These are phyloP conservation scores for Bolboschoenoplectus hybrid DNA, from an alignment of 202 grass and related monocot genomes.

Conservation along the genomic window DNA sequence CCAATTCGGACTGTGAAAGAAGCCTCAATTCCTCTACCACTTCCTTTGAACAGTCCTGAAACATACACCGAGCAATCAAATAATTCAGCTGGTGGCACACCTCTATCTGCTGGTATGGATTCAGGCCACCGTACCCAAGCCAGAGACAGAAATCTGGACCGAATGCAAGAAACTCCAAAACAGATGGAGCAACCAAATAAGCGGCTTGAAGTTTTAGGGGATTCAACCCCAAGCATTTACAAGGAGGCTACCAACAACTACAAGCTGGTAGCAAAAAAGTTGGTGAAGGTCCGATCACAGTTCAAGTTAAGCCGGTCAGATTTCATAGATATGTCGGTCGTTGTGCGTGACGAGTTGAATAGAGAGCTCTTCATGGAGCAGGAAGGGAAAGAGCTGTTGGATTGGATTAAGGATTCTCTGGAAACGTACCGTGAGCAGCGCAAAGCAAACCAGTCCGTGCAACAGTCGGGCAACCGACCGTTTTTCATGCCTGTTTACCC, in stretches of 20 bases:
- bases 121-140: not conserved
- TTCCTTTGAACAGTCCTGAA: slow-evolving; percentile 25
- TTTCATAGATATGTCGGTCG: slow-evolving; percentile 26
- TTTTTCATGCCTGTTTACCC: slow-evolving; percentile 35
- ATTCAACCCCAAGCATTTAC: slow-evolving; percentile 23
- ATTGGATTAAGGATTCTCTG: slow-evolving; percentile 33
- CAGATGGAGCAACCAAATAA: not conserved
- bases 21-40: not conserved
- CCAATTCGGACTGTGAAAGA: slow-evolving; percentile 12
- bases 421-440: slow-evolving; percentile 23
- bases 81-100: slow-evolving; percentile 16
- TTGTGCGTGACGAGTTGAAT: slow-evolving; percentile 32
- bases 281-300: slow-evolving; percentile 17
- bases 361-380: slow-evolving; percentile 38
- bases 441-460: not conserved
- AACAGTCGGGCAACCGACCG: not conserved
- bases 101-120: slow-evolving; percentile 15
- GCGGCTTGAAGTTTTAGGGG: not conserved
- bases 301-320: slow-evolving; percentile 34
- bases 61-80: slow-evolving; percentile 29
- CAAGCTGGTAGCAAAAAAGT: slow-evolving; percentile 28
- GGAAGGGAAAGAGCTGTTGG: slow-evolving; percentile 27
- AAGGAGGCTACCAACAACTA: slow-evolving; percentile 22
- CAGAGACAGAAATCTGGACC: not conserved
- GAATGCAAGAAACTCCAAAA: slow-evolving; percentile 18